Evolutionary conservation across 176 grass and related monocot species (phyloP).

Genomic region (Oryza nivara): DNA sequence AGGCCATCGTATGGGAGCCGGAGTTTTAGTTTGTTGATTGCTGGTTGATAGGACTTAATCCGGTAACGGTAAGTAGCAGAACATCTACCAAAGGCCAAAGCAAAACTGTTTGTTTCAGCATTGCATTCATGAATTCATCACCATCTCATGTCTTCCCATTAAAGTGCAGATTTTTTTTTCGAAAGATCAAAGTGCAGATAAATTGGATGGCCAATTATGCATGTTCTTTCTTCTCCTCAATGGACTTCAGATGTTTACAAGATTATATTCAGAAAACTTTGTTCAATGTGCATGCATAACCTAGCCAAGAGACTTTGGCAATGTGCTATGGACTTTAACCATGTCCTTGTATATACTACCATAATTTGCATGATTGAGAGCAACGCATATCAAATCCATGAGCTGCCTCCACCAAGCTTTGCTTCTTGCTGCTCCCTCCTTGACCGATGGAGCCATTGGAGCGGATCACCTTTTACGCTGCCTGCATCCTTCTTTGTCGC

Average conservation of each 20-base stretch:
- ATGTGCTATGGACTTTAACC: conserved; percentile 12
- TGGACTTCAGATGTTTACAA: background rate
- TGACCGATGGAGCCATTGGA: background rate
- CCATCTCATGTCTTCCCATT: background rate
- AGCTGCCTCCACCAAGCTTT: conserved; percentile 35
- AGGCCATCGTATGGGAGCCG: too few relatives aligned
- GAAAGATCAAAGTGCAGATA: background rate
- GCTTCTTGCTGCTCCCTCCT: background rate
- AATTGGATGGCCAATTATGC: background rate
- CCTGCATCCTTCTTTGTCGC: conserved; percentile 15
- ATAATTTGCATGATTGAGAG: conserved; percentile 6
- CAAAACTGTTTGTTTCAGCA: too few relatives aligned
- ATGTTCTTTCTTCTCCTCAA: background rate
- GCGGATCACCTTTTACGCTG: too few relatives aligned
- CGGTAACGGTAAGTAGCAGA: too few relatives aligned
- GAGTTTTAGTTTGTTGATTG: too few relatives aligned
- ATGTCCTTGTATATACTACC: background rate
- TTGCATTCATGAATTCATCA: background rate
- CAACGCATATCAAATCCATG: conserved; percentile 21
- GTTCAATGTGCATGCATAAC: background rate
- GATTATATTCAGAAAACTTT: background rate
- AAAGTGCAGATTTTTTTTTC: too few relatives aligned
- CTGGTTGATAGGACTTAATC: too few relatives aligned
- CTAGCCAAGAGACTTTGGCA: background rate
- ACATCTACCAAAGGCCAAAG: too few relatives aligned